Conservation (phyloP, 2,329 filamentous ascomycete species). For the Arthrocladium fulminans region DNA sequence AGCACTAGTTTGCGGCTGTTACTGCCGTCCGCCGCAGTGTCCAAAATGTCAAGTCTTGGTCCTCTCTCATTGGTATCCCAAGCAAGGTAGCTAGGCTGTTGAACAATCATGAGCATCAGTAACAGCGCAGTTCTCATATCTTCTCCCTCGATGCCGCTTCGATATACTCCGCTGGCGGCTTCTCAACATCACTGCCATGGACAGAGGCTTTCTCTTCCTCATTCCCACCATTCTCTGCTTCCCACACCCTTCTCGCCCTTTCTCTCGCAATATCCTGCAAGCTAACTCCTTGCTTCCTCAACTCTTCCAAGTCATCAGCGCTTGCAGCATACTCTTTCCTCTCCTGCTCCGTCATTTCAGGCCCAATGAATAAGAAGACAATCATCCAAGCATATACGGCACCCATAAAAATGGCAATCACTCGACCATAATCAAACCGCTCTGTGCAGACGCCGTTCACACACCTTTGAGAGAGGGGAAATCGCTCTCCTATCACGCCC, state of each 20-base stretch:
- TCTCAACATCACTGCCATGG: neutral
- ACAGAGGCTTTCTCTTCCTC: neutral
- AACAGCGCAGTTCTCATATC: neutral
- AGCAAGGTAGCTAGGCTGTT: no score
- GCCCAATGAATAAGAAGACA: slow-evolving; percentile 28
- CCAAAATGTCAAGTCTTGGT: no score
- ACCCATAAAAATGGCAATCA: slow-evolving; percentile 29
- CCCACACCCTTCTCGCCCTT: neutral
- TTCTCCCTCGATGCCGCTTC: neutral
- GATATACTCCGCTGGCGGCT: neutral
- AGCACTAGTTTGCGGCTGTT: no score
- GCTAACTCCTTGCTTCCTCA: slow-evolving; percentile 19
- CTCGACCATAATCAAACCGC: slow-evolving; percentile 36
- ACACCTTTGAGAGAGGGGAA: slow-evolving; percentile 27
- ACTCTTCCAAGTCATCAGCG: slow-evolving; percentile 18
- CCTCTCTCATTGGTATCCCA: neutral
- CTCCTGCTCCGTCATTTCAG: slow-evolving; percentile 26
- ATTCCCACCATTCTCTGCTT: neutral
- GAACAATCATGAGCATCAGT: no score
- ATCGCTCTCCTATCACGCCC: slow-evolving; percentile 34
- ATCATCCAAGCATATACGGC: slow-evolving; percentile 26
- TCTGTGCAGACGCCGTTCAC: slow-evolving; percentile 21
- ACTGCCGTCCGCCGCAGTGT: no score
- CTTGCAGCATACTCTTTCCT: slow-evolving; percentile 22
- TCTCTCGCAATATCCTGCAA: slow-evolving; percentile 19